Conservation (phyloP, 345 rosid species). For the Brassica napus region Da-Ae NC_063448.1:18630001-18630500, state of each 20-base stretch:
- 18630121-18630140: conserved; percentile 19
- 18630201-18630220: not conserved
- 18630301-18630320: conserved; percentile 36
- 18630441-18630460: conserved; percentile 1
- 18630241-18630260: not conserved
- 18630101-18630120: conserved; percentile 41
- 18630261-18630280: not conserved
- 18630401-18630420: conserved; percentile 51
- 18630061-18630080: conserved; percentile 33
- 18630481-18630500: conserved; percentile 22
- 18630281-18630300: conserved; percentile 16
- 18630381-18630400: conserved; percentile 56
- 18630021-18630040: not conserved
- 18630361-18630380: conserved; percentile 53
- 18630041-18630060: not conserved
- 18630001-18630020: not conserved
- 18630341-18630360: conserved; percentile 42
- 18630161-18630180: conserved; percentile 32
- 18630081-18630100: conserved; percentile 55
- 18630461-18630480: conserved; percentile 10
- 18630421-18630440: not conserved
- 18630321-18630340: conserved; percentile 30
- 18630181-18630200: conserved; percentile 46
- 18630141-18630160: conserved; percentile 33
- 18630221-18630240: not conserved